Evolutionary conservation across 345 rosid species (phyloP).

Genomic region (Eucalyptus regnans): DNA sequence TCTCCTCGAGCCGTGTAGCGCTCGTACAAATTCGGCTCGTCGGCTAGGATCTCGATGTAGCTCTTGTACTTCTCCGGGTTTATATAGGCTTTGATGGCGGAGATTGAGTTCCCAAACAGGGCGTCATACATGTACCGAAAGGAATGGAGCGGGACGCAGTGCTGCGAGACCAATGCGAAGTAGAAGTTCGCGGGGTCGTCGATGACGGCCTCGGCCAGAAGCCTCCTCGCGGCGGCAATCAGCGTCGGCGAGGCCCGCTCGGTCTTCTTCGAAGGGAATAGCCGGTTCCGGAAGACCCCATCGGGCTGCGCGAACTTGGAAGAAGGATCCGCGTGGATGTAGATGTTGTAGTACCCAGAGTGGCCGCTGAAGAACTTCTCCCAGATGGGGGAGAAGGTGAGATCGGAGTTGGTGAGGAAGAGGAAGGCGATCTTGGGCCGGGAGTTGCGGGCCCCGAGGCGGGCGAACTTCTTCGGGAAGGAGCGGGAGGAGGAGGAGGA

Average conservation of each 20-base stretch:
- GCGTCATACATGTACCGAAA: constrained; percentile 43
- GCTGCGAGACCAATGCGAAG: constrained; percentile 73
- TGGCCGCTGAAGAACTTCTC: constrained; percentile 54
- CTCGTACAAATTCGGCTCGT: constrained; percentile 42
- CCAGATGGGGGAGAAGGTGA: constrained; percentile 70
- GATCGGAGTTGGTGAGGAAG: constrained; percentile 84
- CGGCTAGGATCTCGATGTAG: constrained; percentile 67
- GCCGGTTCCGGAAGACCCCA: constrained; percentile 22
- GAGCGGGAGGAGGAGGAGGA: not conserved
- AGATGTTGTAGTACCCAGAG: constrained; percentile 44
- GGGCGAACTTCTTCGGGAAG: constrained; percentile 12
- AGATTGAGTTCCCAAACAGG: constrained; percentile 30
- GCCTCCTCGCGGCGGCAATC: constrained; percentile 67
- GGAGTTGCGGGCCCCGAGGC: constrained; percentile 15
- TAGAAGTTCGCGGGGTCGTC: constrained; percentile 76
- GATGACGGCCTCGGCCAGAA: constrained; percentile 60
- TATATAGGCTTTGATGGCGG: constrained; percentile 9
- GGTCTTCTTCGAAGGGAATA: constrained; percentile 53
- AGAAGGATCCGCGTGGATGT: constrained; percentile 72
- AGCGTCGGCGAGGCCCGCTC: constrained; percentile 59
- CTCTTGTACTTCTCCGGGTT: constrained; percentile 23
- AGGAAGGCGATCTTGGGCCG: constrained; percentile 81
- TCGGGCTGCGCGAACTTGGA: constrained; percentile 3
- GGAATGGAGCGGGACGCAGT: constrained; percentile 82
- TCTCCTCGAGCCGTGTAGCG: constrained; percentile 64